These are phyloP conservation scores for Chlorociboria aeruginascens DNA, from an alignment of 495 filamentous ascomycete species.

Conservation along the genomic window DNA sequence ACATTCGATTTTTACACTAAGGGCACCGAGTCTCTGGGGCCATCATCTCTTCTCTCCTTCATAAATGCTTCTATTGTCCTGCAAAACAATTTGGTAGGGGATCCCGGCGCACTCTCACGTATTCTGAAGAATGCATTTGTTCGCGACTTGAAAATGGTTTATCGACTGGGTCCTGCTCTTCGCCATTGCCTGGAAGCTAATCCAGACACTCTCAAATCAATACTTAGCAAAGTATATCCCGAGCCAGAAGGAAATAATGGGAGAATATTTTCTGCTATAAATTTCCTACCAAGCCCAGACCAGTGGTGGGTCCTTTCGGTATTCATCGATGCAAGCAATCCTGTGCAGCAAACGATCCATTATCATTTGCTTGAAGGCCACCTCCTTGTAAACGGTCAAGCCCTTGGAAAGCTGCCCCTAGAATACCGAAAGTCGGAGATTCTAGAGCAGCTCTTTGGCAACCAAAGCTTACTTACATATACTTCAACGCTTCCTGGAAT, in stretches of 20 bases:
- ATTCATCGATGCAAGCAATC: neutral
- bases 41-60: slow-evolving; percentile 16
- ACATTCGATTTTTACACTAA: slow-evolving; percentile 29
- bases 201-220: neutral
- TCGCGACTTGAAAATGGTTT: slow-evolving; percentile 19
- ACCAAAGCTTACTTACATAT: slow-evolving; percentile 30
- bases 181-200: slow-evolving; percentile 7
- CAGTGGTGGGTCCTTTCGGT: slow-evolving; percentile 4
- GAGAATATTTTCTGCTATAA: slow-evolving; percentile 8
- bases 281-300: slow-evolving; percentile 17
- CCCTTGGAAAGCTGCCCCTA: slow-evolving; percentile 33
- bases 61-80: slow-evolving; percentile 19
- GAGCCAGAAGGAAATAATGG: neutral
- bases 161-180: slow-evolving; percentile 11
- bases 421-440: slow-evolving; percentile 24
- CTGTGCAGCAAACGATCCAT: slow-evolving; percentile 14
- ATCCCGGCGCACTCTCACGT: slow-evolving; percentile 7
- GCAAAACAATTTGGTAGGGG: slow-evolving; percentile 18
- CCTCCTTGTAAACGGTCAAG: slow-evolving; percentile 35
- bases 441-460: slow-evolving; percentile 35
- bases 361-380: slow-evolving; percentile 36
- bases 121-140: slow-evolving; percentile 12
- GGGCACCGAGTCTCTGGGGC: neutral
- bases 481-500: slow-evolving; percentile 35
- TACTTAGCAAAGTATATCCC: neutral